These are phyloP conservation scores for Marasmius oreades DNA, from an alignment of 1,284 basidiomycete species.

Conservation along the genomic window DNA sequence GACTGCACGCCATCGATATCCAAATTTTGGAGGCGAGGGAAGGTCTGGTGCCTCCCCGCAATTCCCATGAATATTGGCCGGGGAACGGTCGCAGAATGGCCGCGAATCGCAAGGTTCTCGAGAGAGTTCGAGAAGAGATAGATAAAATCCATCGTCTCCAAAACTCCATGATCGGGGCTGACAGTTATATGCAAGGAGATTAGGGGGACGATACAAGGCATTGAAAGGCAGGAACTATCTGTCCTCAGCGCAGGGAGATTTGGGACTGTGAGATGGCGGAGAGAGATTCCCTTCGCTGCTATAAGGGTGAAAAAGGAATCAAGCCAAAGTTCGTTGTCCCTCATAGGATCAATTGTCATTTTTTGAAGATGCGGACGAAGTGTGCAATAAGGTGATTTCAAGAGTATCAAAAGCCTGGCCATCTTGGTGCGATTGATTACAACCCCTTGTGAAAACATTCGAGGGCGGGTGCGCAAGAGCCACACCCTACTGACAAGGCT, in stretches of 20 bases:
- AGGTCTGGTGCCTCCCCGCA: neutral
- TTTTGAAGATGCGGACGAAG: neutral
- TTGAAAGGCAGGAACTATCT: neutral
- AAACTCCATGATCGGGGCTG: neutral
- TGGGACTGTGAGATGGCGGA: neutral
- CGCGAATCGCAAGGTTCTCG: neutral
- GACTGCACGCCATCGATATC: neutral
- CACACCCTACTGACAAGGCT: neutral
- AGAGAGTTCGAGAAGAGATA: neutral
- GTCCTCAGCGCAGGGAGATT: neutral
- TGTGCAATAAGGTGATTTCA: constrained; percentile 1
- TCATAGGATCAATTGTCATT: neutral
- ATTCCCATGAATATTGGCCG: neutral
- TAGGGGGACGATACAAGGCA: neutral
- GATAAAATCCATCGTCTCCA: neutral
- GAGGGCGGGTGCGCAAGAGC: neutral
- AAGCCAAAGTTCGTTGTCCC: neutral
- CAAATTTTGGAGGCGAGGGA: neutral
- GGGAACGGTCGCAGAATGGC: neutral
- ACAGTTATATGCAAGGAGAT: neutral
- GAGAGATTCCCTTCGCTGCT: neutral
- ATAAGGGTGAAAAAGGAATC: neutral
- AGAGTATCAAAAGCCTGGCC: neutral
- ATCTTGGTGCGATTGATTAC: neutral
- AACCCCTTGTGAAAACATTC: neutral